Evolutionary conservation across 129 eudicot species (phyloP).

Genomic region (Deinandra increscens): DNA sequence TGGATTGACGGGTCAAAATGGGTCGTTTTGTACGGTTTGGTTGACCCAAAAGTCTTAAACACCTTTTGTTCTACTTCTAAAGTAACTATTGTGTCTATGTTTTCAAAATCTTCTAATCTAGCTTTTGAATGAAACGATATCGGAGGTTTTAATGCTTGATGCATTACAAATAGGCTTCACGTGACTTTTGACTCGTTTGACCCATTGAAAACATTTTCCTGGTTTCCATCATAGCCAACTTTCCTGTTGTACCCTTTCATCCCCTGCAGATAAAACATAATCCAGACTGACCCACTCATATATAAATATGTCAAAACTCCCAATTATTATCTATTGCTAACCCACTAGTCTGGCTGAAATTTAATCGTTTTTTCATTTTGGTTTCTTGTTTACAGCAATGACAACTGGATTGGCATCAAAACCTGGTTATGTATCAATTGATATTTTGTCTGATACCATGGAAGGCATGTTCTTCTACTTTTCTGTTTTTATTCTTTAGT

Average conservation of each 20-base stretch:
- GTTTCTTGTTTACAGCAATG: constrained; percentile 25
- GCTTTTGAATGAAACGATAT: not conserved
- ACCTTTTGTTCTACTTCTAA: not conserved
- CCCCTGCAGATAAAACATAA: constrained; percentile 6
- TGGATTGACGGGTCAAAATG: not conserved
- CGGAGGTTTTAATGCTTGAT: not conserved
- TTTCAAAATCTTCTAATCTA: not conserved
- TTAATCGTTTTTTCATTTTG: constrained; percentile 17
- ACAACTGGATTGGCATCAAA: constrained; percentile 57
- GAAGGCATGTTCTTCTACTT: constrained; percentile 47
- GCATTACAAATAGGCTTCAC: not conserved
- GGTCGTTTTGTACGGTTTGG: not conserved
- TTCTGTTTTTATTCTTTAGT: not conserved
- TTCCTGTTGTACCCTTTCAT: not conserved
- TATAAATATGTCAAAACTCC: not conserved
- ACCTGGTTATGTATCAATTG: constrained; percentile 78
- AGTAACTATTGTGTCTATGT: not conserved
- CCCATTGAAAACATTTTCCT: not conserved
- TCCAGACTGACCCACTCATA: not conserved
- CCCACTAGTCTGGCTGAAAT: constrained; percentile 14
- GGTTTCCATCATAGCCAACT: not conserved
- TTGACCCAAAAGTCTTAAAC: not conserved
- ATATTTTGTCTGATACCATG: constrained; percentile 66
- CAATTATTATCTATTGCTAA: not conserved
- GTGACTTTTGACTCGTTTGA: not conserved